Base-by-base conservation (phyloP, 2,329 filamentous ascomycete species). In the Ceratocystis smalleyi region DNA sequence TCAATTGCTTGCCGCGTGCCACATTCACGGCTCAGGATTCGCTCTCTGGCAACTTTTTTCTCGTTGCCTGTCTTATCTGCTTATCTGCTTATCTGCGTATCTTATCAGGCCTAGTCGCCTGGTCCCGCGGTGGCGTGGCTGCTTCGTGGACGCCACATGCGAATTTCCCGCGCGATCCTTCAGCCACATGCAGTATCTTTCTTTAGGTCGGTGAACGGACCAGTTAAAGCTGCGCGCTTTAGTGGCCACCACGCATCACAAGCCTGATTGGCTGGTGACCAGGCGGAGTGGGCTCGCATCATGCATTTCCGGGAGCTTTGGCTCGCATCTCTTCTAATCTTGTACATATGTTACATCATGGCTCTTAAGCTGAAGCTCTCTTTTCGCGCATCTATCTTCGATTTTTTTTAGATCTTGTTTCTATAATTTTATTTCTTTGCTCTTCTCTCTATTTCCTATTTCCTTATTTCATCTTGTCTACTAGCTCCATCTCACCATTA, bases 211-310 rank as follows among this genome's bases (percentile, higher is more conserved):
- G 59, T n/a, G 51, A 30, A 55, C 51, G 51, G 51, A 17, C 51
- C 51, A 55, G 51, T 55, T 30, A 55, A 15, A 57, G 54, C 54
- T 57, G 54, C 54, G 54, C 54, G 54, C 27, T 57, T 57, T 57
- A 32, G 27, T 35, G 15, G 27, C 54, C 54, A 57, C 54, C 2
- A 57, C 54, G 54, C 54, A 57, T 19, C 12, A n/a, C 54, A 3
- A 10, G 5, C 35, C 15, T 57, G 24, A 57, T 57, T 57, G 54
- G 54, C 54, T 19, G 0, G 15, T 8, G 12, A 10, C 0, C 27
- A 35, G 30, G 27, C 5, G 2, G 5, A 57, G 54, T 35, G 54
- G 54, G 12, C 5, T 8, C 17, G 30, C 54, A 57, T 57, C 54
- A 57, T 35, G 54, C 54, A 57, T 32, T 57, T 30, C 27, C n/a